Conservation (phyloP, 345 rosid species). For the Microthlaspi erraticum region DNA sequence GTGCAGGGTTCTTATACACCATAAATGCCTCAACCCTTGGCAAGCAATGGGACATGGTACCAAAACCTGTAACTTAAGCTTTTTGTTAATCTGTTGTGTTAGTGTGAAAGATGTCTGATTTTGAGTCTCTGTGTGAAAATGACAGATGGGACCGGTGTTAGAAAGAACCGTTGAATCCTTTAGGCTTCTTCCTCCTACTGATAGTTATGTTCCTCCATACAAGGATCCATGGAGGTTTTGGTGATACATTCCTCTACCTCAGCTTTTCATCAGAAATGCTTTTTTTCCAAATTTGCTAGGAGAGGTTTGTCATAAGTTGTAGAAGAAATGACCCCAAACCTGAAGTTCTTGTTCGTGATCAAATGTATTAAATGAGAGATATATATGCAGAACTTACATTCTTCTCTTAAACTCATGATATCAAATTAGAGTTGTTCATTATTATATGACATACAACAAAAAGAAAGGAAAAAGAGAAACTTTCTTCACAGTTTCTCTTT, state of each 20-base stretch:
- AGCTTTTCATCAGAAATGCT: neutral
- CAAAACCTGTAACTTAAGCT: slow-evolving; percentile 31
- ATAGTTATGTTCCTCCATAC: slow-evolving; percentile 83
- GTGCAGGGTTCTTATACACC: slow-evolving; percentile 85
- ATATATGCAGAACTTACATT: slow-evolving; percentile 8
- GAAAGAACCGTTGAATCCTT: slow-evolving; percentile 71
- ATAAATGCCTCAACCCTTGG: slow-evolving; percentile 86
- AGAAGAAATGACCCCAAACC: slow-evolving; percentile 13
- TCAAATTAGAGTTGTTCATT: slow-evolving; percentile 1
- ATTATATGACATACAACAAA: neutral
- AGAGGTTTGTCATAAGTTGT: slow-evolving; percentile 24
- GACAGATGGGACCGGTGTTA: slow-evolving; percentile 89
- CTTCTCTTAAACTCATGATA: neutral
- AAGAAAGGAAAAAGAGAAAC: neutral
- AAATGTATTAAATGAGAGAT: neutral
- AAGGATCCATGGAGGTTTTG: slow-evolving; percentile 99
- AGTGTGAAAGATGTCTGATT: slow-evolving; percentile 29
- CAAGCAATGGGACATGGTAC: slow-evolving; percentile 87
- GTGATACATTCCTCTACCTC: slow-evolving; percentile 52
- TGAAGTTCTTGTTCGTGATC: slow-evolving; percentile 9
- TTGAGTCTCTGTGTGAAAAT: slow-evolving; percentile 18
- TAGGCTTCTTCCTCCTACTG: slow-evolving; percentile 79
- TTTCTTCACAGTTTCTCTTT: slow-evolving; percentile 1
- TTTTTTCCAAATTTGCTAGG: slow-evolving; percentile 10
- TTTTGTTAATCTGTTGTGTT: slow-evolving; percentile 9